Evolutionary conservation across 768 basidiomycete genomes (phyloP).

Genomic region (Lanmaoa rubissima): DNA sequence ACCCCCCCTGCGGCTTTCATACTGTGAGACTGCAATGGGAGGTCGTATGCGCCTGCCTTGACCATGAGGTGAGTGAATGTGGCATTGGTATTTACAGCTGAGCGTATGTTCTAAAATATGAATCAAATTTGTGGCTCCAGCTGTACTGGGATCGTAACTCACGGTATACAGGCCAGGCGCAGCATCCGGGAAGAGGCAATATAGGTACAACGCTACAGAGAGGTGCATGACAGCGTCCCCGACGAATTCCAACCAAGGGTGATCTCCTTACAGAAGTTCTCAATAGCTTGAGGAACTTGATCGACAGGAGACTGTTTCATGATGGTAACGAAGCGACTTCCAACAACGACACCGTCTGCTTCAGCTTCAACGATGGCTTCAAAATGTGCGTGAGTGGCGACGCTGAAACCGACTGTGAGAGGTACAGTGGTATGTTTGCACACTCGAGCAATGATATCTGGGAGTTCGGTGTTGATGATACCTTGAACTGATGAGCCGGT

Average conservation of each 20-base stretch:
- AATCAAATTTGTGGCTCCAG: neutral
- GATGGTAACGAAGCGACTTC: neutral
- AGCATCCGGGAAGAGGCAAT: conserved; percentile 32
- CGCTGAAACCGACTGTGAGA: neutral
- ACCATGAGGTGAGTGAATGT: conserved; percentile 40
- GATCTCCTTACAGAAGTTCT: neutral
- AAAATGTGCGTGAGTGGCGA: neutral
- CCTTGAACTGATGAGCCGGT: neutral
- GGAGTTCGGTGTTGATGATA: neutral
- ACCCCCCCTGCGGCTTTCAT: conserved; percentile 42
- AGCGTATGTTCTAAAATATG: conserved; percentile 24
- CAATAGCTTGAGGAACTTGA: neutral
- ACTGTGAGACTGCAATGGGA: conserved; percentile 18
- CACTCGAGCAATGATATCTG: neutral
- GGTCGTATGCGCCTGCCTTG: conserved; percentile 31
- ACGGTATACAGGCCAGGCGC: conserved; percentile 38
- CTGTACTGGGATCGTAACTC: conserved; percentile 1
- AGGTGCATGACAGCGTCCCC: conserved; percentile 48
- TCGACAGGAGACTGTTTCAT: neutral
- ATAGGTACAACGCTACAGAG: conserved; percentile 39
- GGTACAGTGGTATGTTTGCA: neutral
- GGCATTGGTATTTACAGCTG: conserved; percentile 33
- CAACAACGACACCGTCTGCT: neutral
- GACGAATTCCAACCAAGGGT: conserved; percentile 42
- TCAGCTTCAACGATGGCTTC: neutral